Conservation (phyloP, 345 rosid species). For the Anacardium occidentale region DNA sequence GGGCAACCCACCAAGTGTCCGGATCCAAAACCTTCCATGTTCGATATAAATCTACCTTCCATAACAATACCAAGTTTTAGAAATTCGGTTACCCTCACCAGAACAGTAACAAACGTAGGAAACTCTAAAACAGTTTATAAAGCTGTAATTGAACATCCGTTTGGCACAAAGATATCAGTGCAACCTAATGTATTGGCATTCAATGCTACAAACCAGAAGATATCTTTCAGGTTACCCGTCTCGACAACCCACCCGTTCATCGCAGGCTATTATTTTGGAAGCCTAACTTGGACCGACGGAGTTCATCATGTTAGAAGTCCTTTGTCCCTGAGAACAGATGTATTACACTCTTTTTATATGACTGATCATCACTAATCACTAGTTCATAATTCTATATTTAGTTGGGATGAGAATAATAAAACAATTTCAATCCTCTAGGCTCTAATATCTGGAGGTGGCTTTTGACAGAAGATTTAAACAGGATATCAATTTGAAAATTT, state of each 20-base stretch:
- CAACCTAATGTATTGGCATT: conserved; percentile 39
- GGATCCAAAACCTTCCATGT: conserved; percentile 25
- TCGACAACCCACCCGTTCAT: conserved; percentile 14
- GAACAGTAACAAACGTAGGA: conserved; percentile 66
- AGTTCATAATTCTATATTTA: neutral
- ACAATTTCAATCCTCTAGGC: too few species aligned
- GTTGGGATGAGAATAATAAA: too few species aligned
- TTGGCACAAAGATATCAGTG: conserved; percentile 32
- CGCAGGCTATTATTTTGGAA: conserved; percentile 59
- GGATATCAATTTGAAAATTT: too few species aligned
- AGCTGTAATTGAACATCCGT: conserved; percentile 44
- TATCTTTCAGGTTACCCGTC: conserved; percentile 30
- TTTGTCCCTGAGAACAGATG: conserved; percentile 44
- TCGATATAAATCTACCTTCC: conserved; percentile 61
- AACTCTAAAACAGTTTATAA: conserved; percentile 34
- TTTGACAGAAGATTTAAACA: too few species aligned
- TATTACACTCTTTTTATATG: conserved; percentile 19
- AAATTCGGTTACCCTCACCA: conserved; percentile 30
- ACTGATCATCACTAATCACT: neutral
- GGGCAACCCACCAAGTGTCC: conserved; percentile 33
- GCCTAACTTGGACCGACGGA: conserved; percentile 61
- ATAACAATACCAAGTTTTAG: conserved; percentile 56
- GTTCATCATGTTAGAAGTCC: conserved; percentile 49
- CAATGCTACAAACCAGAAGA: conserved; percentile 19
- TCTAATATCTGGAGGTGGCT: too few species aligned